Base-by-base conservation (phyloP, 2,329 filamentous ascomycete species). In the Dryadomyces quercivorus region DNA sequence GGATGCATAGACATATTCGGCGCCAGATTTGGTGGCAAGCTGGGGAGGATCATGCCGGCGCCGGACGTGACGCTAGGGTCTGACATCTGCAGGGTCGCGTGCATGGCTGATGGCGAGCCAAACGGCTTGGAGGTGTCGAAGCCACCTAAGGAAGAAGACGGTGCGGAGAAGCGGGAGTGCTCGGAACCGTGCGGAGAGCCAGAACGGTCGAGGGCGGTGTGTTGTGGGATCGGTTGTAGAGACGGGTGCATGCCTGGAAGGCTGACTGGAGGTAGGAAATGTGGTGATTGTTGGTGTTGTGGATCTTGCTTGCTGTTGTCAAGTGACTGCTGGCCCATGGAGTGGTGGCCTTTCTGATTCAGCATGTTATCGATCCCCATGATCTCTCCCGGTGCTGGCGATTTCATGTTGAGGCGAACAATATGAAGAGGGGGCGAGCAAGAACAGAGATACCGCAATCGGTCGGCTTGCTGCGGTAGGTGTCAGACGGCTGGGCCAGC, bases 171-270 rank as follows among this genome's bases (percentile, higher is more conserved):
- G 56, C 76, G 73, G 5, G 77, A 81, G 64, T 77, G 75, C 60
- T 81, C 78, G 15, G 78, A 81, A 55, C 77, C 77, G 65, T 82
- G 78, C 10, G 78, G 77, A 7, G 78, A 81, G 60, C 72, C 75
- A 50, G 76, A 73, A 56, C 77, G 75, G 55, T 81, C 78, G 63
- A 80, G 72, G 16, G 65, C 50, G 38, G 65, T 50, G 38, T 65
- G 63, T 40, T 60, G 62, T 22, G 59, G 59, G 50, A 57, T 50
- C 40, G 58, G 51, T 48, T 57, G 56, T 12, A 59, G 42, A n/a
- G 55, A 45, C 53, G 59, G 58, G 40, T 55, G 59, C 45, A 56
- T 55, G 52, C 59, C 55, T n/a, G 61, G 62, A 1, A 60, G 57
- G 2, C 56, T 50, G 44, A 59, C 59, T 7, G 59, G 53, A 2